Evolutionary conservation across 768 basidiomycete genomes (phyloP), one percentile per base, ranked within the genome.

Genomic region (Jaapia argillacea): DNA sequence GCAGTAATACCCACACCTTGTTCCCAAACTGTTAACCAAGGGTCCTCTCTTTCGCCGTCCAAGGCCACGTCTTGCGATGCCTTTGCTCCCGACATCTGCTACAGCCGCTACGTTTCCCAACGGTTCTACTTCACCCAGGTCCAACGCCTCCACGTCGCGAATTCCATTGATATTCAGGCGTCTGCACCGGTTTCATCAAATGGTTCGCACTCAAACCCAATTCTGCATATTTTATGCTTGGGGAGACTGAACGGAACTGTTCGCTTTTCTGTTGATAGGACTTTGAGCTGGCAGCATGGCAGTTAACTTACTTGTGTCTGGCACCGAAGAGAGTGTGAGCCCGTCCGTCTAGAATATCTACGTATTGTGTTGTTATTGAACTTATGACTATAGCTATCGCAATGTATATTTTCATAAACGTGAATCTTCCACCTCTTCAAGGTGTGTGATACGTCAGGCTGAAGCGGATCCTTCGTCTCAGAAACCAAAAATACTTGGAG

Each of bases 401-500:
- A 94, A 97, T 63, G 93, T 96, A 5, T 98, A 97, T 60, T 96
- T 93, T 57, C 93, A 96, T 65, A 93, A 93, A 65, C 89, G 93
- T 93, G 58, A 56, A 81, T 63, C 20, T 22, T 40, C 24, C 10
- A 26, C n/a, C 20, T 33, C 44, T 21, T 27, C 26, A 23, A 35
- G 24, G 0, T 2, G n/a, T n/a, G n/a, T n/a, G n/a, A n/a, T n/a
- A n/a, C n/a, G n/a, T n/a, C n/a, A n/a, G n/a, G n/a, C n/a, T n/a
- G n/a, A n/a, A n/a, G n/a, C n/a, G n/a, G n/a, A n/a, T n/a, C 36
- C 26, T 28, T 50, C 27, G 38, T 35, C 31, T 49, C 64, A 87
- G 91, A 97, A 70, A 97, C 93, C 16, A 97, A 96, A 71, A 96
- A 98, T 60, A 90, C 86, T 13, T 97, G 93, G 93, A 91, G 93